Evolutionary conservation across 1,139 yeast genomes (phyloP).

Genomic region (Petasospora fabianii): DNA sequence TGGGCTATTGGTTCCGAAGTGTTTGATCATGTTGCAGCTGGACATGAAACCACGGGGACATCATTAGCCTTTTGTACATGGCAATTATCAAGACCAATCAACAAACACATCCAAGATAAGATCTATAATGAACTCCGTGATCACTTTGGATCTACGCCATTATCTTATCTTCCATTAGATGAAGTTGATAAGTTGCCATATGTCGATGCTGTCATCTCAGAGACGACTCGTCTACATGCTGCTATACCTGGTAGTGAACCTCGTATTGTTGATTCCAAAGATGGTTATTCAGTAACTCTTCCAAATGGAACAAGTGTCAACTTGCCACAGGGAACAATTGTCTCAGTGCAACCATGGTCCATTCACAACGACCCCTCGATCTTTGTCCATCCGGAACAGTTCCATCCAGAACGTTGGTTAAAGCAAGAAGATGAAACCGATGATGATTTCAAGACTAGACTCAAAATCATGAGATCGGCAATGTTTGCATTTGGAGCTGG

Average conservation of each 20-base stretch:
- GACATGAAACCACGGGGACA: constrained; percentile 75
- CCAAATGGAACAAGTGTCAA: constrained; percentile 28
- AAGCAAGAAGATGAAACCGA: constrained; percentile 34
- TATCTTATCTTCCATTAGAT: constrained; percentile 16
- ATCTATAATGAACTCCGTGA: constrained; percentile 41
- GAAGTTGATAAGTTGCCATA: constrained; percentile 50
- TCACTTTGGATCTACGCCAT: constrained; percentile 20
- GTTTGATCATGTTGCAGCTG: constrained; percentile 58
- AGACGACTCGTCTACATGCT: constrained; percentile 57
- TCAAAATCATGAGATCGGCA: constrained; percentile 45
- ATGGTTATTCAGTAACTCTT: constrained; percentile 17
- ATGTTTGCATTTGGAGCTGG: constrained; percentile 75
- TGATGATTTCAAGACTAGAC: constrained; percentile 35
- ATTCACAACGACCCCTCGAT: constrained; percentile 50
- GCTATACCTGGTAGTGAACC: constrained; percentile 80
- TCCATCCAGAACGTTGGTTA: constrained; percentile 64
- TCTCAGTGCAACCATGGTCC: constrained; percentile 66
- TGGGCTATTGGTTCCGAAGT: constrained; percentile 41
- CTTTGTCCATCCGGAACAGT: constrained; percentile 45
- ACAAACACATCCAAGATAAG: constrained; percentile 39
- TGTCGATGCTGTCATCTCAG: constrained; percentile 55
- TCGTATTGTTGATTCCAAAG: constrained; percentile 39
- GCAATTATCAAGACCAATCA: constrained; percentile 52
- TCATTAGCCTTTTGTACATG: constrained; percentile 58
- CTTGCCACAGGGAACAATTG: constrained; percentile 53